These are phyloP conservation scores for Houttuynia cordata DNA, from an alignment of 164 flowering plant genomes.

Conservation along the genomic window DNA sequence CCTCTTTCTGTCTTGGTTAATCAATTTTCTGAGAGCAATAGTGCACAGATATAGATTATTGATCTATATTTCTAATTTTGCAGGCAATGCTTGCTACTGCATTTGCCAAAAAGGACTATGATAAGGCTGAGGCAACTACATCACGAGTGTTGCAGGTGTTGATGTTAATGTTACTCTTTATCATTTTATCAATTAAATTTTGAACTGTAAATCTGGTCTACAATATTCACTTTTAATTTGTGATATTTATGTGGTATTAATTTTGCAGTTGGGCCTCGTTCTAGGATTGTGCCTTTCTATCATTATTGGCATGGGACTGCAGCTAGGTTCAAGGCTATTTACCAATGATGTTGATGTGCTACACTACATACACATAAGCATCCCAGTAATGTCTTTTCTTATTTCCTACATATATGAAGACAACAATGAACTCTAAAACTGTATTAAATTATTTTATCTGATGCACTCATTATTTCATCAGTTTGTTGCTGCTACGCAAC, in stretches of 20 bases:
- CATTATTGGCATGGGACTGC: conserved; percentile 50
- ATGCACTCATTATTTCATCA: conserved; percentile 12
- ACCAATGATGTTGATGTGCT: conserved; percentile 51
- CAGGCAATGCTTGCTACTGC: conserved; percentile 90
- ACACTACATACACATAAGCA: conserved; percentile 43
- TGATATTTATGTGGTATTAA: neutral
- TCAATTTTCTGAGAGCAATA: too few relatives aligned
- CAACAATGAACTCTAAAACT: neutral
- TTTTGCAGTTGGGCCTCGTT: conserved; percentile 62
- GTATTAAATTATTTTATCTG: neutral
- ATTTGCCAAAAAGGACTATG: conserved; percentile 62
- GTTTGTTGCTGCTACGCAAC: conserved; percentile 86
- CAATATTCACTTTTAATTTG: neutral
- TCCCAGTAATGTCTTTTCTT: conserved; percentile 47
- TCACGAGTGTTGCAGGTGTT: conserved; percentile 76
- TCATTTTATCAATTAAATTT: neutral
- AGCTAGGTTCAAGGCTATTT: conserved; percentile 52
- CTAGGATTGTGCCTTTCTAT: conserved; percentile 51
- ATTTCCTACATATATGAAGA: neutral
- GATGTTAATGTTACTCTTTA: neutral
- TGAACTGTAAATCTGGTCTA: too few relatives aligned
- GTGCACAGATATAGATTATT: too few relatives aligned
- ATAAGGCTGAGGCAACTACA: conserved; percentile 47
- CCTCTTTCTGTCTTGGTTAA: too few relatives aligned
- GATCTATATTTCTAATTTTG: too few relatives aligned